Evolutionary conservation across 1,284 basidiomycete genomes (phyloP).

Genomic region (Apiotrichum domesticum): DNA sequence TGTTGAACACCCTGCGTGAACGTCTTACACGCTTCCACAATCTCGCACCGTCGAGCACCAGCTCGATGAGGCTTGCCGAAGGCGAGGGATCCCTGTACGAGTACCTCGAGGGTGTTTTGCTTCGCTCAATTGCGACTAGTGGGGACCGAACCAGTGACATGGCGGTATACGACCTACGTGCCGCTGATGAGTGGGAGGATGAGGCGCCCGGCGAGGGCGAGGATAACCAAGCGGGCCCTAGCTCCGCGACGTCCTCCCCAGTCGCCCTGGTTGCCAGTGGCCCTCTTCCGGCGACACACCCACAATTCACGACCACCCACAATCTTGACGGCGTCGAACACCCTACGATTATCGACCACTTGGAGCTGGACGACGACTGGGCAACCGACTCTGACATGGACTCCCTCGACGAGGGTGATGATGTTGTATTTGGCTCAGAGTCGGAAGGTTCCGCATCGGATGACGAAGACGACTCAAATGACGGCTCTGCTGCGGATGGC

Average conservation of each 20-base stretch:
- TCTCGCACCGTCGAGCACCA: conserved; percentile 22
- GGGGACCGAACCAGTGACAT: conserved; percentile 12
- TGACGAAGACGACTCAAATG: not conserved
- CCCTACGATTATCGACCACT: not conserved
- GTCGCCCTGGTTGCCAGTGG: no score
- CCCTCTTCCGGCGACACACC: not conserved
- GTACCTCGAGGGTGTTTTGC: conserved; percentile 42
- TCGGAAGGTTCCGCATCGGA: not conserved
- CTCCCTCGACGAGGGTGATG: conserved; percentile 7
- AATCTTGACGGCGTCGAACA: not conserved
- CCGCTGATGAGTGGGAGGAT: conserved; percentile 21
- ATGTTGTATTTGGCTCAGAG: conserved; percentile 11
- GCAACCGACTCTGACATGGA: not conserved
- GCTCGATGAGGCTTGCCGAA: conserved; percentile 29
- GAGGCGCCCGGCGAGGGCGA: conserved; percentile 12
- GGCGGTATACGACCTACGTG: conserved; percentile 27
- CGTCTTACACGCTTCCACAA: conserved; percentile 37
- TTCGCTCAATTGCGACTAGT: conserved; percentile 24
- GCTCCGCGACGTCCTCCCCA: no score
- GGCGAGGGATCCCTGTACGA: conserved; percentile 43
- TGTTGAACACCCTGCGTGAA: conserved; percentile 36
- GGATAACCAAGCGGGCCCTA: not conserved
- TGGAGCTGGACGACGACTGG: not conserved
- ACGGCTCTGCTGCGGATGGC: conserved; percentile 2
- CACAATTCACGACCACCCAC: no score